Conservation (phyloP, 495 filamentous ascomycete genomes). For the Delitschia confertaspora region DNA sequence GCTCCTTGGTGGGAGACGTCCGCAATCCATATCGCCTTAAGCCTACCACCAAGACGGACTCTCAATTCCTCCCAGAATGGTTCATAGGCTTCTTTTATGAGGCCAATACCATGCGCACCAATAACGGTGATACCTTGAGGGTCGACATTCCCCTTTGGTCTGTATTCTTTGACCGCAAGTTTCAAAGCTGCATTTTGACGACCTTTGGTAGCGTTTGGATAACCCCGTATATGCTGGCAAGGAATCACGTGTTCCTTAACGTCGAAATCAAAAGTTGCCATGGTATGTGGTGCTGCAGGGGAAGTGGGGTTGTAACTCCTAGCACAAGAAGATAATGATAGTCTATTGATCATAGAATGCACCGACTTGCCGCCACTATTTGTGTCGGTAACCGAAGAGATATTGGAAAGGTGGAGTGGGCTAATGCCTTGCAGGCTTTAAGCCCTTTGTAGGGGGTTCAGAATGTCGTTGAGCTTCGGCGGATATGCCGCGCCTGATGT, state of each 20-base stretch:
- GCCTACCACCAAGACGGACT: slow-evolving; percentile 25
- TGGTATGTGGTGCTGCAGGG: no score
- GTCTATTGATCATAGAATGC: no score
- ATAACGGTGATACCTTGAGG: slow-evolving; percentile 28
- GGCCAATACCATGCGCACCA: not conserved
- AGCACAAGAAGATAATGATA: no score
- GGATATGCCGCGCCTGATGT: no score
- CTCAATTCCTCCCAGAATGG: slow-evolving; percentile 38
- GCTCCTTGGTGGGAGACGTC: slow-evolving; percentile 36
- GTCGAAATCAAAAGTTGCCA: slow-evolving; percentile 28
- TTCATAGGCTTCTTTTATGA: slow-evolving; percentile 36
- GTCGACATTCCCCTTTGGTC: slow-evolving; percentile 22
- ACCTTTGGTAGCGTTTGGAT: slow-evolving; percentile 26
- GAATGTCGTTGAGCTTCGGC: no score
- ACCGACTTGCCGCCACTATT: no score
- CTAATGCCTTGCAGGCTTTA: no score
- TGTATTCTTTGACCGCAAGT: slow-evolving; percentile 40
- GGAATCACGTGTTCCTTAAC: slow-evolving; percentile 31
- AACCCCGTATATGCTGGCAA: slow-evolving; percentile 32
- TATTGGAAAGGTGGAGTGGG: no score
- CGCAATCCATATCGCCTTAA: slow-evolving; percentile 36
- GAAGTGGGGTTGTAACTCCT: no score
- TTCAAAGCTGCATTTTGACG: slow-evolving; percentile 34
- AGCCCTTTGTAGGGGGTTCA: no score
- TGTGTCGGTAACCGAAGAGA: no score